These are phyloP conservation scores for Zalerion maritima DNA, from an alignment of 495 filamentous ascomycete genomes.

Conservation along the genomic window DNA sequence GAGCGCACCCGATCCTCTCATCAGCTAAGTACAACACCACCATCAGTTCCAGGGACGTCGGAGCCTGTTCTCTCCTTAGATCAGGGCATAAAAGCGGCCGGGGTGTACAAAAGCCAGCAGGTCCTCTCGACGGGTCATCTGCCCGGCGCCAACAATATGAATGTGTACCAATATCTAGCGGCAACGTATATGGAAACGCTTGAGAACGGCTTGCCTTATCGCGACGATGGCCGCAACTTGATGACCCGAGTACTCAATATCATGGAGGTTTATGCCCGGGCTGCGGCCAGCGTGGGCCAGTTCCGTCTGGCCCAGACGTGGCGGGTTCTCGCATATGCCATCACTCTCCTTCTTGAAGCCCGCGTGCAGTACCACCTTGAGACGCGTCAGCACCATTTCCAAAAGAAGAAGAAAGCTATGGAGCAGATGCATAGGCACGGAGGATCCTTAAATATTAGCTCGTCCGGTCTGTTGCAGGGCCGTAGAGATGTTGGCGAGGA, in stretches of 20 bases:
- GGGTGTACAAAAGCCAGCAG: conserved; percentile 40
- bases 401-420: conserved; percentile 15
- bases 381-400: conserved; percentile 13
- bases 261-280: conserved; percentile 46
- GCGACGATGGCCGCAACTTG: conserved; percentile 13
- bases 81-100: conserved; percentile 42
- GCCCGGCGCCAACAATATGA: conserved; percentile 35
- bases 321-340: conserved; percentile 50
- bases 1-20: conserved; percentile 21
- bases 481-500: conserved; percentile 14
- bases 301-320: conserved; percentile 60
- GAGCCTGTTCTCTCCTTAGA: conserved; percentile 44
- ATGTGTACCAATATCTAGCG: conserved; percentile 44
- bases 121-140: conserved; percentile 47
- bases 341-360: conserved; percentile 42
- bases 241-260: conserved; percentile 33
- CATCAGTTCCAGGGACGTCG: conserved; percentile 30
- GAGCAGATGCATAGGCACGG: conserved; percentile 1
- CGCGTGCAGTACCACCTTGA: conserved; percentile 43
- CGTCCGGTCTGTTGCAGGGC: conserved; percentile 5
- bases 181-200: conserved; percentile 40
- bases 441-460: background rate
- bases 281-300: conserved; percentile 43
- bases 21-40: conserved; percentile 43
- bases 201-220: conserved; percentile 22